Evolutionary conservation across 2,329 filamentous ascomycete genomes (phyloP).

Genomic region (Ophiostoma triangulosporum): DNA sequence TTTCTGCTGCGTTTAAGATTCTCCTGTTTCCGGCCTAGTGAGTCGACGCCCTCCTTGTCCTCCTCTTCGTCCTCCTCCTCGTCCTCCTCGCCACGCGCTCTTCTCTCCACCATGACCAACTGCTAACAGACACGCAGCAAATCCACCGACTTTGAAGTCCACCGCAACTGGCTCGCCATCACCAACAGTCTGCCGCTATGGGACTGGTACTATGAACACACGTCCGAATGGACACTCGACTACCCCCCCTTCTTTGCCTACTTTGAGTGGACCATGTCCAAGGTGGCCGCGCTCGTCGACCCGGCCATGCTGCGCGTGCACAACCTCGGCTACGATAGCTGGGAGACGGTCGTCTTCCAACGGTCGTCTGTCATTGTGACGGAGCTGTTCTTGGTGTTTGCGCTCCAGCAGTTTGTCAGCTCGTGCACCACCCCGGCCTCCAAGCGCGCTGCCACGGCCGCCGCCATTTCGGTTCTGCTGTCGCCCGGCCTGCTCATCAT

Average conservation of each 20-base stretch:
- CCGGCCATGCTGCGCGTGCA: slow-evolving; percentile 68
- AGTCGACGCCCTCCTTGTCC: slow-evolving; percentile 29
- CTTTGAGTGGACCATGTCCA: slow-evolving; percentile 87
- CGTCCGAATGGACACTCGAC: slow-evolving; percentile 98
- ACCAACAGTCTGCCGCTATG: slow-evolving; percentile 77
- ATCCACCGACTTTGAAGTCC: slow-evolving; percentile 97
- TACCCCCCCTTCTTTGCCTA: slow-evolving; percentile 97
- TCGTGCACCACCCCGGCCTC: slow-evolving; percentile 43
- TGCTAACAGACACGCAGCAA: slow-evolving; percentile 45
- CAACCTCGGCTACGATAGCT: slow-evolving; percentile 76
- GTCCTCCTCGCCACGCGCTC: background rate
- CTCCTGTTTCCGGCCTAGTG: slow-evolving; percentile 92
- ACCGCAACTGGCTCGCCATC: slow-evolving; percentile 96
- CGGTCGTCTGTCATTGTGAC: slow-evolving; percentile 73
- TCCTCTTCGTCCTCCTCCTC: background rate
- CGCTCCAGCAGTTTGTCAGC: slow-evolving; percentile 67
- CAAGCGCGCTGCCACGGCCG: slow-evolving; percentile 71
- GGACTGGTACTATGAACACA: slow-evolving; percentile 94
- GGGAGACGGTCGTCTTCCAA: slow-evolving; percentile 91
- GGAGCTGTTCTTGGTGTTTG: slow-evolving; percentile 72
- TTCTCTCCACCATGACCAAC: background rate
- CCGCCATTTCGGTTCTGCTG: slow-evolving; percentile 75
- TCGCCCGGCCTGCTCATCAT: slow-evolving; percentile 93
- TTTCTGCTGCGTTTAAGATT: slow-evolving; percentile 79
- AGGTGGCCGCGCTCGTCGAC: slow-evolving; percentile 63